Evolutionary conservation across 208 protist genomes (phyloP).

Genomic region (Lotmaria passim): DNA sequence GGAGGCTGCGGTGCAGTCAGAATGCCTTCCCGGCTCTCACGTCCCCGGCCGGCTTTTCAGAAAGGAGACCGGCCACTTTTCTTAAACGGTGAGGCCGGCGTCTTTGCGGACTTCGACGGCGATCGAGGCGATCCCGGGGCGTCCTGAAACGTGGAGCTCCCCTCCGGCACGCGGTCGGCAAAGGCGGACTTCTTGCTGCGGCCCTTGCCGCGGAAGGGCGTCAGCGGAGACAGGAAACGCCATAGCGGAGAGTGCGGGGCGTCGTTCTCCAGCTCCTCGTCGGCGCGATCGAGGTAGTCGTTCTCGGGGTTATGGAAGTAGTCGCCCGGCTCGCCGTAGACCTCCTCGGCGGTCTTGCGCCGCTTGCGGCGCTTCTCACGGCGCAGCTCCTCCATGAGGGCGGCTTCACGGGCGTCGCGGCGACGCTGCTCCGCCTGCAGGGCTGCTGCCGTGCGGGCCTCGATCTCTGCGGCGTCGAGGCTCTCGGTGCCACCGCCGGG

Average conservation of each 20-base stretch:
- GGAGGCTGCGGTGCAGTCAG: not conserved
- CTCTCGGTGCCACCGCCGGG: not conserved
- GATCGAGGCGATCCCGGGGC: not conserved
- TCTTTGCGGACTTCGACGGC: not conserved
- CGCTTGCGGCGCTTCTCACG: constrained; percentile 23
- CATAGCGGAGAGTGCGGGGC: constrained; percentile 12
- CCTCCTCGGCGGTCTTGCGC: constrained; percentile 45
- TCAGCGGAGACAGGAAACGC: constrained; percentile 29
- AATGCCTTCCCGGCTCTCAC: constrained; percentile 4
- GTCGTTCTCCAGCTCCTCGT: not conserved
- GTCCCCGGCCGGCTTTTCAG: constrained; percentile 32
- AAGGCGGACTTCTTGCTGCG: constrained; percentile 25
- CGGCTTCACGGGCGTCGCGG: constrained; percentile 23
- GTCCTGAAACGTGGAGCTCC: not conserved
- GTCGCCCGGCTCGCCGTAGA: constrained; percentile 31
- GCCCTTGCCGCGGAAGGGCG: constrained; percentile 5
- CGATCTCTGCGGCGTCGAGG: constrained; percentile 5
- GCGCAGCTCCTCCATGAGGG: constrained; percentile 39
- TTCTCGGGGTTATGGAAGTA: constrained; percentile 41
- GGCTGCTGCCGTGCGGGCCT: constrained; percentile 6
- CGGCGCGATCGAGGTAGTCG: not conserved
- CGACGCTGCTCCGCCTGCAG: constrained; percentile 17
- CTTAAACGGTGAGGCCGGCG: constrained; percentile 9
- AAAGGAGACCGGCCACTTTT: constrained; percentile 5
- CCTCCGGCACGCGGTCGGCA: not conserved